Conservation (phyloP, 2,329 filamentous ascomycete genomes). For the Grosmannia serpens region DNA sequence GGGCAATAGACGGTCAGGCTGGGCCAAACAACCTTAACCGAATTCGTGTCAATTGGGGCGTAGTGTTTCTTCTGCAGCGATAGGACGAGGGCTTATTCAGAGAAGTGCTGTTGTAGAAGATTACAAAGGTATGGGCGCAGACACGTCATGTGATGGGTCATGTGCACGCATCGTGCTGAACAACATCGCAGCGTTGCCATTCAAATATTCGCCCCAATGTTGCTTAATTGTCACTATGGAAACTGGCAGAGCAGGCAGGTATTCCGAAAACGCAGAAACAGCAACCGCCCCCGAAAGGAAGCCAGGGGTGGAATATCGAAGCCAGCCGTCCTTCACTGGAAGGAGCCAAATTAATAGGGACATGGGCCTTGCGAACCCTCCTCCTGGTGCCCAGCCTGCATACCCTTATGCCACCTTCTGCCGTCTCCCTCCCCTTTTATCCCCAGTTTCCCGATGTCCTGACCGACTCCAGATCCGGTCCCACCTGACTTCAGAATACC, state of each 20-base stretch:
- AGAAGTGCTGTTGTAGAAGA: background rate
- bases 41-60: background rate
- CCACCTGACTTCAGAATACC: conserved; percentile 8
- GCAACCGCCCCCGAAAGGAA: background rate
- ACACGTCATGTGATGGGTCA: background rate
- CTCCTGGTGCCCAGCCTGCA: background rate
- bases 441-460: background rate
- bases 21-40: background rate
- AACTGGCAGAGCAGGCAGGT: conserved; percentile 9
- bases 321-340: background rate
- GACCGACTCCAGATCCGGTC: conserved; percentile 7
- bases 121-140: no score
- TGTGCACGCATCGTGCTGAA: background rate
- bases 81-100: background rate
- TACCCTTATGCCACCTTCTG: background rate
- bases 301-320: background rate
- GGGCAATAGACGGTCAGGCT: background rate
- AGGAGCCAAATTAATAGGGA: background rate
- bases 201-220: background rate
- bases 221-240: conserved; percentile 15
- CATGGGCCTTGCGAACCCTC: background rate
- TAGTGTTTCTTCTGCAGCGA: no score
- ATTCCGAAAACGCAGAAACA: conserved; percentile 1
- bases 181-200: background rate
- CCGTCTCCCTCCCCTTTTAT: background rate